A percentile compares a stretch with the other conserved stretches of the same genome.
phyloP scores from a whole-genome alignment of 208 protist species.

The Angomonas ambiguus region DNA sequence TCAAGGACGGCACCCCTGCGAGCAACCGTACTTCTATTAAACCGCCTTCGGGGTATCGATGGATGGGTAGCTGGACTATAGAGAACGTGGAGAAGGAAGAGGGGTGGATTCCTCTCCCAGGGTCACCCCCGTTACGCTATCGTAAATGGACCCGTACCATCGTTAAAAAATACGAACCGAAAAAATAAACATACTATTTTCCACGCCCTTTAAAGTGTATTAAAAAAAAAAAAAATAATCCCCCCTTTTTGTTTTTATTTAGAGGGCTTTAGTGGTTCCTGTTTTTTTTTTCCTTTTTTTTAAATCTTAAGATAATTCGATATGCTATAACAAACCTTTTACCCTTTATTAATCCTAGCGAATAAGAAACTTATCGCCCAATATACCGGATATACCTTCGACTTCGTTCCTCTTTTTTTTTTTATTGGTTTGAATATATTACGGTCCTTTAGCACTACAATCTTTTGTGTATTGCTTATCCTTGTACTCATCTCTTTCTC shows the following conservation, averaged over 20 bases:
- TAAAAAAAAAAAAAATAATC: neutral
- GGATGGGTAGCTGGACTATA: conserved; percentile 40
- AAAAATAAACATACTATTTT: conserved; percentile 3
- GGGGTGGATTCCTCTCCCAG: neutral
- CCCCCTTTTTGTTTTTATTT: conserved; percentile 4
- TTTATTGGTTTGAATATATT: conserved; percentile 8
- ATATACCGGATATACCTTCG: neutral
- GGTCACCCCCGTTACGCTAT: neutral
- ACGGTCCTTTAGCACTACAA: neutral
- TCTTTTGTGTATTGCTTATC: conserved; percentile 2
- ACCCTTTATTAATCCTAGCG: neutral
- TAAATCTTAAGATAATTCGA: conserved; percentile 4
- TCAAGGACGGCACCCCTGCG: conserved; percentile 38
- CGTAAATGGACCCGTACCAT: neutral
- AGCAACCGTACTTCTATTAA: conserved; percentile 29
- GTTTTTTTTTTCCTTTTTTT: neutral
- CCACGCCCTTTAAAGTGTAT: too few relatives aligned
- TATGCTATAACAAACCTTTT: neutral
- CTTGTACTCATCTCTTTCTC: conserved; percentile 3
- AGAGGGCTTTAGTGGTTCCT: conserved; percentile 3
- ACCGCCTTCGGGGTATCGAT: conserved; percentile 49
- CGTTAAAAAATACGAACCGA: conserved; percentile 4
- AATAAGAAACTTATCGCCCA: too few relatives aligned
- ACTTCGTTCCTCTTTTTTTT: conserved; percentile 7
- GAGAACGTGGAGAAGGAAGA: conserved; percentile 14